phyloP scores from a whole-genome alignment of 495 filamentous ascomycete species.

The Pyronema omphalodes region DNA sequence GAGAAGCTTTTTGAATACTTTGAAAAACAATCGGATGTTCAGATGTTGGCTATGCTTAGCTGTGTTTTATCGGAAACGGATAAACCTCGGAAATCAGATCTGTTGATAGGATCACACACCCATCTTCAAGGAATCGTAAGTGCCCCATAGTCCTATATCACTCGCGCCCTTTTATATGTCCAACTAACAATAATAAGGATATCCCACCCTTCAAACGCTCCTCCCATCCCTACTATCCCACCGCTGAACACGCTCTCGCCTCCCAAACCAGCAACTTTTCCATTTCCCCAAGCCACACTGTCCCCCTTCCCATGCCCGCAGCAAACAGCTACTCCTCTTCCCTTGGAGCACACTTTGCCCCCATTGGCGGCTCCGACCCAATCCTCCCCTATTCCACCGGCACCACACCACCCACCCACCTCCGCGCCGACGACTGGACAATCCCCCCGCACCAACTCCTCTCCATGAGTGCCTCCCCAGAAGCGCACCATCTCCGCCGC shows the following conservation, averaged over 20 bases:
- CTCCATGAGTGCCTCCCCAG: conserved; percentile 20
- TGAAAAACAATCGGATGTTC: conserved; percentile 59
- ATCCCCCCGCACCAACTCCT: conserved; percentile 1
- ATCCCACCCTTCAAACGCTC: conserved; percentile 8
- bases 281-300: conserved; percentile 18
- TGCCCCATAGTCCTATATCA: neutral
- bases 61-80: conserved; percentile 59
- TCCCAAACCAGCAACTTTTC: conserved; percentile 24
- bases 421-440: conserved; percentile 50
- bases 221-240: conserved; percentile 53
- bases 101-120: conserved; percentile 12
- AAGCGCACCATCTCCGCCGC: conserved; percentile 31
- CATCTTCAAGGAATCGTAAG: conserved; percentile 3
- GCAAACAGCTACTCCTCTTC: conserved; percentile 36
- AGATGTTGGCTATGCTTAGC: conserved; percentile 90
- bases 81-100: conserved; percentile 9
- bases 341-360: conserved; percentile 31
- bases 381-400: conserved; percentile 27
- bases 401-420: conserved; percentile 27
- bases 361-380: conserved; percentile 49
- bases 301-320: conserved; percentile 40
- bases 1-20: conserved; percentile 53
- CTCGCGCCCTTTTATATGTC: neutral
- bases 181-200: neutral
- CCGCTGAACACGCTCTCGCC: conserved; percentile 39